Evolutionary conservation across 1,139 yeast genomes (phyloP).

Genomic region (Meyerozyma guilliermondii): DNA sequence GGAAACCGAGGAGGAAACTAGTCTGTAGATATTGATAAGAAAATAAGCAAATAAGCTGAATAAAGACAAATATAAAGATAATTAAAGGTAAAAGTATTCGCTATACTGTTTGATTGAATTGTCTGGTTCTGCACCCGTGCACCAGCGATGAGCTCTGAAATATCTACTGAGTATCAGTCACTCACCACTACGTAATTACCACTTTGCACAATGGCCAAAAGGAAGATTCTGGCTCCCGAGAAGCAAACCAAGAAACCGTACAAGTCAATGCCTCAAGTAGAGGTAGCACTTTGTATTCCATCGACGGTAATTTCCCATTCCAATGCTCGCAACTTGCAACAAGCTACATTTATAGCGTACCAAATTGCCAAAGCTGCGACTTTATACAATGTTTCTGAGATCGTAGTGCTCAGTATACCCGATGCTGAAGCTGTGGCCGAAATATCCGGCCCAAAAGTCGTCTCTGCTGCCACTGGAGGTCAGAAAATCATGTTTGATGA

Average conservation of each 20-base stretch:
- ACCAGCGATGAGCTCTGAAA: constrained; percentile 1
- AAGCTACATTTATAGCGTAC: constrained; percentile 66
- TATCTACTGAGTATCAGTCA: background rate
- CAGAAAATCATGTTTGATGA: constrained; percentile 33
- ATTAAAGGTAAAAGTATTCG: too few species aligned
- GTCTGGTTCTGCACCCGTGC: background rate
- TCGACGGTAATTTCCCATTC: constrained; percentile 47
- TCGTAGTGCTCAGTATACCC: constrained; percentile 59
- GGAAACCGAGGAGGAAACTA: constrained; percentile 22
- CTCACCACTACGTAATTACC: background rate
- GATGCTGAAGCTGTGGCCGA: constrained; percentile 12
- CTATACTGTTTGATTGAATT: too few species aligned
- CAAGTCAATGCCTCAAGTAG: constrained; percentile 15
- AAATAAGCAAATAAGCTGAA: background rate
- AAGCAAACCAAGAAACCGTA: constrained; percentile 30
- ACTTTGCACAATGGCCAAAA: constrained; percentile 13
- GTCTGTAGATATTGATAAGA: background rate
- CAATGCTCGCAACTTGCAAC: constrained; percentile 63
- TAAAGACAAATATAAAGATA: too few species aligned
- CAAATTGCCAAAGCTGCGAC: constrained; percentile 77
- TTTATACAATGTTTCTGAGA: constrained; percentile 63
- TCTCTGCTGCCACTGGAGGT: constrained; percentile 19
- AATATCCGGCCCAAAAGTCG: constrained; percentile 13
- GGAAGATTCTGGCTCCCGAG: constrained; percentile 18
- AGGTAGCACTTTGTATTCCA: constrained; percentile 56